A percentile compares a stretch with the other conserved stretches of the same genome.
These are phyloP conservation scores for Chenopodium berlandieri DNA, from an alignment of 148 eudicot species.

Conservation along the genomic window DNA sequence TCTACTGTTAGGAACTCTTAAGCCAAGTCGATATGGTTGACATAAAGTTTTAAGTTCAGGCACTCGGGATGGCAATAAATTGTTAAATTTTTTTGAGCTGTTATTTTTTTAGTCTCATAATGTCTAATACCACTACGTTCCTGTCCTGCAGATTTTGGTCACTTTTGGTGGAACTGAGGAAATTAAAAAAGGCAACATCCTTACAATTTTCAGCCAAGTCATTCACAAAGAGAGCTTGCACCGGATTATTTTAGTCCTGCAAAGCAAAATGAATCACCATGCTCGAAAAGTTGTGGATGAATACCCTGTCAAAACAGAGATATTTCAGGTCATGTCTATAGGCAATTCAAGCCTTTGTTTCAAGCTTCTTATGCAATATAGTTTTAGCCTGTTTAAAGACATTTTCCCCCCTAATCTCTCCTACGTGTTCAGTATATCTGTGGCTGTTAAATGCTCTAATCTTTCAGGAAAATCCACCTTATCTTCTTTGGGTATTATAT, in stretches of 20 bases:
- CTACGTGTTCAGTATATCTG: not conserved
- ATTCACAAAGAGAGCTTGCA: slow-evolving; percentile 11
- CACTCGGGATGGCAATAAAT: not conserved
- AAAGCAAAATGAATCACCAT: slow-evolving; percentile 14
- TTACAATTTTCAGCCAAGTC: slow-evolving; percentile 2
- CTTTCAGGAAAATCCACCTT: too few species aligned
- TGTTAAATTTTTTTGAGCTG: not conserved
- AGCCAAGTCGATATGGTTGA: too few species aligned
- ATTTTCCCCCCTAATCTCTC: not conserved
- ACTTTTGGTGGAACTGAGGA: slow-evolving; percentile 19
- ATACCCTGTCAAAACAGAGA: slow-evolving; percentile 11
- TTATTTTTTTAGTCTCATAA: not conserved
- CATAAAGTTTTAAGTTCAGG: not conserved
- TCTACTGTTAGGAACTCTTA: too few species aligned
- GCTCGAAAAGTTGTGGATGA: slow-evolving; percentile 14
- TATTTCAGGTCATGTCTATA: slow-evolving; percentile 9
- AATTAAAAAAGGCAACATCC: slow-evolving; percentile 5
- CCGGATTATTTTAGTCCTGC: slow-evolving; percentile 4
- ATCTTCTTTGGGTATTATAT: too few species aligned
- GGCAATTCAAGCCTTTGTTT: not conserved
- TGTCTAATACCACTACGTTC: not conserved
- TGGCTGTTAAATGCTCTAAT: not conserved
- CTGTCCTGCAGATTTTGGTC: slow-evolving; percentile 19
- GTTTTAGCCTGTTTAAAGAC: not conserved
- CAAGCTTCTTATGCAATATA: not conserved